Conservation (phyloP, 179 eudicot species). For the Corrigiola litoralis region DNA sequence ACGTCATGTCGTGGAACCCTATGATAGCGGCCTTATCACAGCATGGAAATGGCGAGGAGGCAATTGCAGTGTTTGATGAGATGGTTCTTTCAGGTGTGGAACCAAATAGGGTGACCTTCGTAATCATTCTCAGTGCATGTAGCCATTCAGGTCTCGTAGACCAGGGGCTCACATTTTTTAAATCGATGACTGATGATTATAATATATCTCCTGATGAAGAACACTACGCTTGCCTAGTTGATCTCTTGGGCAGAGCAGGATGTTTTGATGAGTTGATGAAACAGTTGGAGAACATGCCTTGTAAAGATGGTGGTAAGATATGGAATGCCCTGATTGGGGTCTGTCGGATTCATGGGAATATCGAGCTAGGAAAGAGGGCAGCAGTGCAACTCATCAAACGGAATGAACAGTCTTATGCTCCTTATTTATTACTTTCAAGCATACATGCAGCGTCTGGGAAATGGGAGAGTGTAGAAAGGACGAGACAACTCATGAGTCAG, state of each 20-base stretch:
- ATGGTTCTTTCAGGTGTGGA: conserved; percentile 44
- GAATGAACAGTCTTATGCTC: conserved; percentile 47
- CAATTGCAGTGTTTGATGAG: conserved; percentile 39
- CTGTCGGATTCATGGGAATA: conserved; percentile 55
- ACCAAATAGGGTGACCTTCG: conserved; percentile 60
- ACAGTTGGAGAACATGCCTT: conserved; percentile 51
- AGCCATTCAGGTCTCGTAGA: conserved; percentile 68
- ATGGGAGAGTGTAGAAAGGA: conserved; percentile 48
- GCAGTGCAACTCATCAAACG: conserved; percentile 53
- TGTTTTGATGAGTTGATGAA: conserved; percentile 50
- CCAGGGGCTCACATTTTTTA: conserved; percentile 49
- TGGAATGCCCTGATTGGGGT: conserved; percentile 66
- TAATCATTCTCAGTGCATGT: conserved; percentile 60
- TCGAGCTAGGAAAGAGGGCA: conserved; percentile 45
- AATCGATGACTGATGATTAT: conserved; percentile 47
- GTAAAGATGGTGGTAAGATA: conserved; percentile 45
- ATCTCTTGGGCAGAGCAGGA: conserved; percentile 69
- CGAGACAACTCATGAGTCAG: conserved; percentile 46
- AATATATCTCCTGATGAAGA: conserved; percentile 57
- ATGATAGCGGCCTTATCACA: conserved; percentile 68
- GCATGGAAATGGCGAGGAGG: conserved; percentile 61
- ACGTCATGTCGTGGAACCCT: conserved; percentile 63
- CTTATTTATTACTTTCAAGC: conserved; percentile 56
- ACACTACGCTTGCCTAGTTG: conserved; percentile 64
- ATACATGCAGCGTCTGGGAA: conserved; percentile 60